These are phyloP conservation scores for Sporisorium scitamineum DNA, from an alignment of 1,284 basidiomycete species.

Conservation along the genomic window DNA sequence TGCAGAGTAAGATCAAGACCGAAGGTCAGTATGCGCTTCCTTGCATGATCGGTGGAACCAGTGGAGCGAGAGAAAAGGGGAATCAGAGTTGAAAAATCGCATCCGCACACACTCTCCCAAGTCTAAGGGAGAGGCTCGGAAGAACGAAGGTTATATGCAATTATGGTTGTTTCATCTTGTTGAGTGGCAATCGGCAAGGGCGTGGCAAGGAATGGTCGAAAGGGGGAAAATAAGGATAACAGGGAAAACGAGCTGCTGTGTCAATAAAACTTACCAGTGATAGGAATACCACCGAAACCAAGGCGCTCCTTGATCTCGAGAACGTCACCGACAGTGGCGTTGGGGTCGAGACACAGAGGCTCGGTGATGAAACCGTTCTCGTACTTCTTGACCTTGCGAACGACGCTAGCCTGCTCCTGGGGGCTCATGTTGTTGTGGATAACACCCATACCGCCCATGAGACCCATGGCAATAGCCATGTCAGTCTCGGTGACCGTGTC, in stretches of 20 bases:
- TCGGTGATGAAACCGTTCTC: conserved; percentile 99
- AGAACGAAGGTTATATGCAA: conserved; percentile 84
- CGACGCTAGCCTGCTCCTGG: conserved; percentile 92
- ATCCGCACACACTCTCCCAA: conserved; percentile 80
- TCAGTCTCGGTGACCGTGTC: conserved; percentile 97
- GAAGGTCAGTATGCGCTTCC: background rate
- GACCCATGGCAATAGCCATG: conserved; percentile 82
- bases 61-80: background rate
- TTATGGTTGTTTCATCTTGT: conserved; percentile 49
- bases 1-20: background rate
- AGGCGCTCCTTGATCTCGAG: conserved; percentile 90
- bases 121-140: conserved; percentile 78
- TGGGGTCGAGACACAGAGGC: conserved; percentile 81
- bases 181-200: background rate
- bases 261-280: conserved; percentile 80
- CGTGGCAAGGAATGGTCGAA: background rate
- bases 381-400: conserved; percentile 91
- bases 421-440: conserved; percentile 97
- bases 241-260: background rate
- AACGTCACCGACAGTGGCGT: conserved; percentile 86
- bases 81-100: conserved; percentile 70
- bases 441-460: conserved; percentile 92
- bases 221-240: background rate
- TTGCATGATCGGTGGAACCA: background rate
- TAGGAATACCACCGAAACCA: conserved; percentile 97